Conservation (phyloP, 345 rosid species). For the Eucalyptus regnans region DNA sequence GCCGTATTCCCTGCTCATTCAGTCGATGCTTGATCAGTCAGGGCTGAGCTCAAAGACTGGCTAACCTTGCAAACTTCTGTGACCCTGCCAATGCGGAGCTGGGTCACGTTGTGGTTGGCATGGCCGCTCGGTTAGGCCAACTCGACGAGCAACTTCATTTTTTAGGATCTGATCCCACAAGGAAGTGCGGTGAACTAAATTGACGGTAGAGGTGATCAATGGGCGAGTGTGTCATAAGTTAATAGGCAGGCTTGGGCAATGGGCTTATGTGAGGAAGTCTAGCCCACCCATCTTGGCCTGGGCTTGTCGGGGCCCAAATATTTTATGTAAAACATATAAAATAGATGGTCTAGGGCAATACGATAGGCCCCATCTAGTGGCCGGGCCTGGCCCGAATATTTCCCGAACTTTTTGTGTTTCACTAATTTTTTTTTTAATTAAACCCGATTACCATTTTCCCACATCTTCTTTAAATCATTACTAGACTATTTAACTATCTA, state of each 20-base stretch:
- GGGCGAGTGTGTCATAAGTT: not conserved
- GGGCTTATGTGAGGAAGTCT: not conserved
- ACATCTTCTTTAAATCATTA: not conserved
- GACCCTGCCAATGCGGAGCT: not conserved
- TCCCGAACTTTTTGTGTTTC: not conserved
- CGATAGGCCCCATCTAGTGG: not conserved
- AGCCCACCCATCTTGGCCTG: not conserved
- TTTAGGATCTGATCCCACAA: not conserved
- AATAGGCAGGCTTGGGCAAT: not conserved
- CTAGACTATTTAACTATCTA: not conserved
- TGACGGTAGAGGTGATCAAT: not conserved
- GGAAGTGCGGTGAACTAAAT: not conserved
- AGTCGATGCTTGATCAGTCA: rapidly evolving
- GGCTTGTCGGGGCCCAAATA: not conserved
- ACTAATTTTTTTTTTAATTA: too few relatives aligned
- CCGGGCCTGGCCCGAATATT: not conserved
- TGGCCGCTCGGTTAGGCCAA: not conserved
- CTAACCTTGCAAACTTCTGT: not conserved
- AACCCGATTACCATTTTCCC: not conserved
- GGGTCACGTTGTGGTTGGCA: not conserved
- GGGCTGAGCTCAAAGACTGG: not conserved
- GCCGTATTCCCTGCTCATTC: not conserved
- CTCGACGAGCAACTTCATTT: not conserved
- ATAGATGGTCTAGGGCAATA: not conserved
- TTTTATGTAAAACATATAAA: not conserved